These are phyloP conservation scores for Gynochthodes officinalis DNA, from an alignment of 257 asterid genomes.

Conservation along the genomic window DNA sequence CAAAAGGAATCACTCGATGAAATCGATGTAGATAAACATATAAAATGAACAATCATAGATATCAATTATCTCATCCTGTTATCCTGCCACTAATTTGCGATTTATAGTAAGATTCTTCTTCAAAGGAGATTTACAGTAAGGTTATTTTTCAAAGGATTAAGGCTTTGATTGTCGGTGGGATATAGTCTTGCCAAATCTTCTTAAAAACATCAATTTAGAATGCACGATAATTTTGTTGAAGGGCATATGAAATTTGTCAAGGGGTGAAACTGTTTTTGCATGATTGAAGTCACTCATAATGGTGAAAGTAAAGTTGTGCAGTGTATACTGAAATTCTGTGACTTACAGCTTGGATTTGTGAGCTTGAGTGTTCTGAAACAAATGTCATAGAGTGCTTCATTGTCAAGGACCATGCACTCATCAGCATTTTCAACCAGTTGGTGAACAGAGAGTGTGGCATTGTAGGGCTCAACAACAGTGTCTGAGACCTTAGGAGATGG, in stretches of 20 bases:
- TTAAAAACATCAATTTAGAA: too few relatives aligned
- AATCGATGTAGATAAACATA: background rate
- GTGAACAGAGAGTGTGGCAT: conserved; percentile 74
- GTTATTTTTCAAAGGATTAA: too few relatives aligned
- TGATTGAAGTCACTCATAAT: background rate
- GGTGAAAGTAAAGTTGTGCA: background rate
- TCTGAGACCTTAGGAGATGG: conserved; percentile 81
- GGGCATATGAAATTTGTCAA: too few relatives aligned
- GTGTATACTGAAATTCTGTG: background rate
- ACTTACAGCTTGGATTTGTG: conserved; percentile 79
- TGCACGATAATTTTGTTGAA: too few relatives aligned
- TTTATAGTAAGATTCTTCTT: background rate
- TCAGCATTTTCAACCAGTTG: conserved; percentile 77
- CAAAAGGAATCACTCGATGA: background rate
- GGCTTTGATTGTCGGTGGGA: background rate
- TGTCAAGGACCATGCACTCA: conserved; percentile 73
- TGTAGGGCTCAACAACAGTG: conserved; percentile 75
- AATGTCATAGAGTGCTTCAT: conserved; percentile 73
- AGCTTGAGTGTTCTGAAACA: conserved; percentile 80
- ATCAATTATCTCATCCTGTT: background rate
- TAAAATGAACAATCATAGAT: too few relatives aligned
- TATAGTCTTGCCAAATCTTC: too few relatives aligned
- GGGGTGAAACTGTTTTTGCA: background rate
- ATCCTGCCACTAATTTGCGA: background rate
- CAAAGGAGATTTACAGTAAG: too few relatives aligned